Conservation (phyloP, 495 filamentous ascomycete genomes). For the Podospora comata region DNA sequence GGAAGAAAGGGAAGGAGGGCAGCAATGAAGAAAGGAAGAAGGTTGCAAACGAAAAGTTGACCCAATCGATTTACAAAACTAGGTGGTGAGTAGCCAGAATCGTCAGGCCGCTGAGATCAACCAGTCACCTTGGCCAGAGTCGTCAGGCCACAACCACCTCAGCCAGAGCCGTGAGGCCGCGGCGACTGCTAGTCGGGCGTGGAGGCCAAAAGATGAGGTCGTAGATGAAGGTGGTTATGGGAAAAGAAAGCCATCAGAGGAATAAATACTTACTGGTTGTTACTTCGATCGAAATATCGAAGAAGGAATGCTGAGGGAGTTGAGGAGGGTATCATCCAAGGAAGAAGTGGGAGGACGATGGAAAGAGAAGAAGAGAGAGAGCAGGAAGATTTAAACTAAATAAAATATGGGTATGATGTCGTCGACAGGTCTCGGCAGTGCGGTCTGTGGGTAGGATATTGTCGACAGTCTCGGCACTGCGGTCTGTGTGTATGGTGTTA, state of each 20-base stretch:
- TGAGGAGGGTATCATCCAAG: slow-evolving; percentile 1
- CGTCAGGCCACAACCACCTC: too few relatives aligned
- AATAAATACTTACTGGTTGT: neutral
- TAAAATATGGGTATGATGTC: too few relatives aligned
- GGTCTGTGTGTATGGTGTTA: too few relatives aligned
- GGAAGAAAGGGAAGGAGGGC: neutral
- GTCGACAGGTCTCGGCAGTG: too few relatives aligned
- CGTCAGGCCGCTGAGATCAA: too few relatives aligned
- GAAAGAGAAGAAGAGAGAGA: neutral
- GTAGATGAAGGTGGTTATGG: neutral
- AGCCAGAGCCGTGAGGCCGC: too few relatives aligned
- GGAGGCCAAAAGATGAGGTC: neutral
- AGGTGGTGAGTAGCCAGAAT: too few relatives aligned
- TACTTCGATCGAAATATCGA: neutral
- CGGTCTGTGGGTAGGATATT: too few relatives aligned
- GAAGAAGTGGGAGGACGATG: neutral
- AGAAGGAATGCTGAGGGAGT: neutral
- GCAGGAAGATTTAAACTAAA: too few relatives aligned
- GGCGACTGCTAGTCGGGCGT: neutral
- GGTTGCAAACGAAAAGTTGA: neutral
- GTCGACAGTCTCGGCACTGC: too few relatives aligned
- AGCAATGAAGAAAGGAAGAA: neutral
- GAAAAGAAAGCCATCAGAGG: neutral
- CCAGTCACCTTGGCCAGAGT: too few relatives aligned
- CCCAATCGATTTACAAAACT: neutral